These are phyloP conservation scores for Cyclostephanos tholiformis DNA, from an alignment of 108 stramenopile species.

Conservation along the genomic window DNA sequence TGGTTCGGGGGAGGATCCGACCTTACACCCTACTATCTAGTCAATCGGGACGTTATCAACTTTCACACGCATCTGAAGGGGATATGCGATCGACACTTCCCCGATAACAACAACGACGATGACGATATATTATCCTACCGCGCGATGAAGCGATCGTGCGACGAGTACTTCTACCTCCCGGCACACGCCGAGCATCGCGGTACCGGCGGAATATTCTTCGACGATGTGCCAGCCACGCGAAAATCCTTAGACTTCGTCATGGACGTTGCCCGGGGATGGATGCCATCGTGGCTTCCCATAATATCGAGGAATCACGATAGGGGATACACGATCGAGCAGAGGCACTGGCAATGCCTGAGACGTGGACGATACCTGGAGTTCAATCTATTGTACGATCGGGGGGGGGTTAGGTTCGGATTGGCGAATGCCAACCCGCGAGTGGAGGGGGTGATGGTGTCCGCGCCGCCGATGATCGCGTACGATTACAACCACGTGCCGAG, in stretches of 20 bases:
- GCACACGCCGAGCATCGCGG: constrained; percentile 91
- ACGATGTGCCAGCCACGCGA: constrained; percentile 75
- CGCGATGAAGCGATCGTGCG: constrained; percentile 77
- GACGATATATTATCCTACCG: constrained; percentile 55
- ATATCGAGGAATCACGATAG: constrained; percentile 54
- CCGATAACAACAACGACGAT: constrained; percentile 44
- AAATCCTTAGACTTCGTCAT: constrained; percentile 61
- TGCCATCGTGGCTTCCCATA: constrained; percentile 92
- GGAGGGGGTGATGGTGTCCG: constrained; percentile 90
- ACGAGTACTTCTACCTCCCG: constrained; percentile 95
- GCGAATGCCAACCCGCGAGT: constrained; percentile 82
- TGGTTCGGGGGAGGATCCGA: constrained; percentile 91
- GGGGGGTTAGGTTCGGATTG: constrained; percentile 90
- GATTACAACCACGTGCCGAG: constrained; percentile 82
- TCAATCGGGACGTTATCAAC: constrained; percentile 77
- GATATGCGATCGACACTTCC: constrained; percentile 66
- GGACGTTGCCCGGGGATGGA: constrained; percentile 83
- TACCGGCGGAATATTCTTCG: constrained; percentile 95
- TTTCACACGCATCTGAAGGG: constrained; percentile 73
- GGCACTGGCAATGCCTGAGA: constrained; percentile 83
- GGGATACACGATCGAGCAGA: constrained; percentile 70
- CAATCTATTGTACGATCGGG: constrained; percentile 90
- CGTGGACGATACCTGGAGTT: constrained; percentile 77
- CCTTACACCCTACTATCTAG: constrained; percentile 91
- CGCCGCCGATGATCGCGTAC: constrained; percentile 85